Conservation (phyloP, 2,329 filamentous ascomycete species). For the Macrophomina phaseolina region DNA sequence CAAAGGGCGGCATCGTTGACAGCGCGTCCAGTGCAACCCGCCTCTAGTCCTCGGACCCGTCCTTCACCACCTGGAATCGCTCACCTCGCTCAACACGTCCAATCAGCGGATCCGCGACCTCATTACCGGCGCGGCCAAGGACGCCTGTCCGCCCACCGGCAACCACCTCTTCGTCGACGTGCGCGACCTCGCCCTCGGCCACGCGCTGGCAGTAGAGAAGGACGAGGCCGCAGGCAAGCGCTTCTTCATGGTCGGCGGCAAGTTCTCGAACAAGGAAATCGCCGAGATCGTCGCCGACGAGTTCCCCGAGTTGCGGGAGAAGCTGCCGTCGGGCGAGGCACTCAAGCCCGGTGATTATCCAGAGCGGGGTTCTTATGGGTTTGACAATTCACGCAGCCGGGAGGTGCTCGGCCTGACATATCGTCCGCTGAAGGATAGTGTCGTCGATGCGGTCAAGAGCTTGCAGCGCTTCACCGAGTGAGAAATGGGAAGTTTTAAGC, state of each 20-base stretch:
- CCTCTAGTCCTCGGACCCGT: slow-evolving; percentile 52
- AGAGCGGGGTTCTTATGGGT: slow-evolving; percentile 54
- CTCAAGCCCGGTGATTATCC: slow-evolving; percentile 42
- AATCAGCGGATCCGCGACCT: neutral
- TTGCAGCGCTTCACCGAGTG: too few species aligned
- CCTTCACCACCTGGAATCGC: slow-evolving; percentile 52
- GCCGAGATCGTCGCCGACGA: slow-evolving; percentile 60
- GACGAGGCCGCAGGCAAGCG: slow-evolving; percentile 61
- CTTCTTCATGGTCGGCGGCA: slow-evolving; percentile 62
- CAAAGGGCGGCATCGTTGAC: too few species aligned
- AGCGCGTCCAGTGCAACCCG: slow-evolving; percentile 32
- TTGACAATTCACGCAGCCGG: slow-evolving; percentile 57
- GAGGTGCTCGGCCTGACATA: slow-evolving; percentile 63
- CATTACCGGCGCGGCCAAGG: neutral
- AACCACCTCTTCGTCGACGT: neutral
- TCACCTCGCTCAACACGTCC: neutral
- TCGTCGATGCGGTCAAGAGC: slow-evolving; percentile 28
- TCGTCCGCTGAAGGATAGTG: slow-evolving; percentile 35
- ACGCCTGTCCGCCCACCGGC: neutral
- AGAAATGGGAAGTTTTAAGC: too few species aligned
- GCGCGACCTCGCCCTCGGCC: neutral
- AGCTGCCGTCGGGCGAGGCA: slow-evolving; percentile 49
- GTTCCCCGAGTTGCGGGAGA: slow-evolving; percentile 55
- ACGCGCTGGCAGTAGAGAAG: slow-evolving; percentile 55
- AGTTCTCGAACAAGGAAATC: slow-evolving; percentile 50